A percentile compares a stretch with the other conserved stretches of the same genome.
phyloP scores from a whole-genome alignment of 164 flowering plant genomes.

The Protea cynaroides region DNA sequence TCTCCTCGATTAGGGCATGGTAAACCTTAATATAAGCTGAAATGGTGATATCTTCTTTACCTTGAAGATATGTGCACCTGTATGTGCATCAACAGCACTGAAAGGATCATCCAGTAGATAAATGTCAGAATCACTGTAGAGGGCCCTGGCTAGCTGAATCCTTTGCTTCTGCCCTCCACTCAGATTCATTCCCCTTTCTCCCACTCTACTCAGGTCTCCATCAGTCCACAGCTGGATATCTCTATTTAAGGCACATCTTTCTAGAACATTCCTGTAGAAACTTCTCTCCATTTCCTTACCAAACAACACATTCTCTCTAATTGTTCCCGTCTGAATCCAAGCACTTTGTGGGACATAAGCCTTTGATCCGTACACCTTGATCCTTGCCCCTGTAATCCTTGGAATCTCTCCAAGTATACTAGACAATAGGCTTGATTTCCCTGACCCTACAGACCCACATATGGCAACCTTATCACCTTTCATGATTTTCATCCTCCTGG shows the following conservation, averaged over 20 bases:
- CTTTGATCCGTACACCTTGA: slow-evolving; percentile 55
- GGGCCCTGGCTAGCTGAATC: slow-evolving; percentile 75
- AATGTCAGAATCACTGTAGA: slow-evolving; percentile 63
- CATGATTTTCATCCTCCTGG: slow-evolving; percentile 33
- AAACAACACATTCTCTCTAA: slow-evolving; percentile 75
- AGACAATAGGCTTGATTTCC: slow-evolving; percentile 70
- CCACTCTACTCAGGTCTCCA: slow-evolving; percentile 55
- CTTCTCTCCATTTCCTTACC: slow-evolving; percentile 51
- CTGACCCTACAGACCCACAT: slow-evolving; percentile 85
- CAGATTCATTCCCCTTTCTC: slow-evolving; percentile 76
- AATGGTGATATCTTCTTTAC: slow-evolving; percentile 20
- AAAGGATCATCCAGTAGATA: slow-evolving; percentile 85
- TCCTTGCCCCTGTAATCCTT: slow-evolving; percentile 40
- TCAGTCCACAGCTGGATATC: slow-evolving; percentile 63
- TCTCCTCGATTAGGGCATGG: no score
- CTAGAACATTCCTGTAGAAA: slow-evolving; percentile 50
- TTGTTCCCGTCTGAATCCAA: slow-evolving; percentile 82
- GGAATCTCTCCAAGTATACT: slow-evolving; percentile 80
- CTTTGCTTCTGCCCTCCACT: slow-evolving; percentile 94
- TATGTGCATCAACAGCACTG: slow-evolving; percentile 89
- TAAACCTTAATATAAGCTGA: neutral
- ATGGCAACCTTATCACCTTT: slow-evolving; percentile 67
- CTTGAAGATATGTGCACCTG: slow-evolving; percentile 77
- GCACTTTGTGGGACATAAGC: slow-evolving; percentile 83
- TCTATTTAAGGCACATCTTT: slow-evolving; percentile 60